Percentiles rank a stretch among this genome's conserved stretches.
phyloP scores from a whole-genome alignment of 805 yeast species.

The Hanseniaspora guilliermondii region DNA sequence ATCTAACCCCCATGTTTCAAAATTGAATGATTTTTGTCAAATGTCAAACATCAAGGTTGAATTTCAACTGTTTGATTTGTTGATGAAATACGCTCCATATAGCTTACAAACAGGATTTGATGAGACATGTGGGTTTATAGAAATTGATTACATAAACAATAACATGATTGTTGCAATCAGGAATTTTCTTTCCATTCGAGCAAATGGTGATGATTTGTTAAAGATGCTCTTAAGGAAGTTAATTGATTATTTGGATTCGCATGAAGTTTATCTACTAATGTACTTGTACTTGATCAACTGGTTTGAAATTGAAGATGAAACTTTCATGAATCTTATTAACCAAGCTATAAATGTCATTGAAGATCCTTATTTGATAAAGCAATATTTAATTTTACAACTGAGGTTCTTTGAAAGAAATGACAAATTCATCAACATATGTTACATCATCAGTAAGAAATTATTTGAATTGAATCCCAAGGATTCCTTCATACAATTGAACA shows the following conservation, averaged over 20 bases:
- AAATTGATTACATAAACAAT: conserved; percentile 7
- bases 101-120: conserved; percentile 2
- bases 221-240: neutral
- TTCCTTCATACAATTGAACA: neutral
- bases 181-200: neutral
- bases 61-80: neutral
- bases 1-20: neutral
- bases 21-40: neutral
- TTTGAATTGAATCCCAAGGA: neutral
- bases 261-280: neutral
- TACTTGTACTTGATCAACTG: neutral
- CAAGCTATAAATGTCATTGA: neutral
- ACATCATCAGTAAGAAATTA: neutral
- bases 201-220: neutral
- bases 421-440: neutral
- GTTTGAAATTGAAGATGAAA: conserved; percentile 1
- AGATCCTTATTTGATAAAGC: neutral
- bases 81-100: neutral
- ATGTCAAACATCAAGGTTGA: neutral
- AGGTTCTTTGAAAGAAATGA: conserved; percentile 2
- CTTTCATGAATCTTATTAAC: neutral
- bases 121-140: neutral
- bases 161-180: neutral
- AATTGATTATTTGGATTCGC: neutral
- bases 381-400: neutral